Conservation (phyloP, 2,329 filamentous ascomycete species). For the Microsporum audouinii region DNA sequence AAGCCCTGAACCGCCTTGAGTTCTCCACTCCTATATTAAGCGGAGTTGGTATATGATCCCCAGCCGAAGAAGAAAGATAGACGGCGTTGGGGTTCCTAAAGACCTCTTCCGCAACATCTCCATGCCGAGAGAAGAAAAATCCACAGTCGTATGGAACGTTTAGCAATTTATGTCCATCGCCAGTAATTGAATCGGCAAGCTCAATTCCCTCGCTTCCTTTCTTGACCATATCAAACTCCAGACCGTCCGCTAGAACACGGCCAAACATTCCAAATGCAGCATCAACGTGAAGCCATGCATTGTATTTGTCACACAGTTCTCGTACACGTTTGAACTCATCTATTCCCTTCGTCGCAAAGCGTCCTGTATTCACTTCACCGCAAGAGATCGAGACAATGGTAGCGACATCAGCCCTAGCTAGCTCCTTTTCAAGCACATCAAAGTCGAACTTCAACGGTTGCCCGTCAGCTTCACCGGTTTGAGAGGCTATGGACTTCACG, state of each 20-base stretch:
- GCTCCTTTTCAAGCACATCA: conserved; percentile 48
- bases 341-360: conserved; percentile 53
- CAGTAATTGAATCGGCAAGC: conserved; percentile 74
- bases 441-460: conserved; percentile 63
- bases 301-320: conserved; percentile 57
- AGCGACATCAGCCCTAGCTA: conserved; percentile 45
- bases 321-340: conserved; percentile 54
- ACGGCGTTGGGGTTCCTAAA: conserved; percentile 79
- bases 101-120: conserved; percentile 47
- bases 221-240: conserved; percentile 46
- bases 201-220: conserved; percentile 54
- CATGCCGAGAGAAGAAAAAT: conserved; percentile 67
- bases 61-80: conserved; percentile 48
- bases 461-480: conserved; percentile 30
- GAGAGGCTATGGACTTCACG: conserved; percentile 48
- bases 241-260: conserved; percentile 47
- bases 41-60: conserved; percentile 56
- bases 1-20: conserved; percentile 75
- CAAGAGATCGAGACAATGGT: conserved; percentile 71
- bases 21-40: conserved; percentile 84
- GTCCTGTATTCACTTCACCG: conserved; percentile 82
- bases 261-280: conserved; percentile 82
- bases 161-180: conserved; percentile 82
- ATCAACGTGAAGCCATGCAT: conserved; percentile 82
- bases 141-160: conserved; percentile 93